Evolutionary conservation across 139 green algal genomes (phyloP).

Genomic region (Coelastrella sp.): DNA sequence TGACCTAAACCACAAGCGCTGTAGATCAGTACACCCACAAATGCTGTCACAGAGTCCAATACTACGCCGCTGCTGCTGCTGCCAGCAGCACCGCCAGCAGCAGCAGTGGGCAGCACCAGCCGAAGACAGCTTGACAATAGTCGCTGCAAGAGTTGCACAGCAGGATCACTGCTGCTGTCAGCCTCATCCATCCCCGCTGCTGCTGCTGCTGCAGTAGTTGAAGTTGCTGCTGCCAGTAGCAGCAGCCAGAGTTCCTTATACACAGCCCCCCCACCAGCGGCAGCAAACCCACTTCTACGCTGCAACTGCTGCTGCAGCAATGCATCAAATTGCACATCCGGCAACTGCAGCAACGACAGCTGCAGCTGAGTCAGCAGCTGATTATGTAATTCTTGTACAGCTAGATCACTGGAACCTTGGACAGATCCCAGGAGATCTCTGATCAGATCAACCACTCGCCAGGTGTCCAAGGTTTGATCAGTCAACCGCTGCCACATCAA

Average conservation of each 20-base stretch:
- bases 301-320: conserved; percentile 36
- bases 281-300: background rate
- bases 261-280: background rate
- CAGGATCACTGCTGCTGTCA: too few species aligned
- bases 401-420: background rate
- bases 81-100: background rate
- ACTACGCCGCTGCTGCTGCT: background rate
- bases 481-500: conserved; percentile 16
- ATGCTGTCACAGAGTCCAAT: background rate
- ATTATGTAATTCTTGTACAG: background rate
- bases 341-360: conserved; percentile 25
- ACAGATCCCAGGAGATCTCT: conserved; percentile 6
- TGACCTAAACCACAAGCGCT: background rate
- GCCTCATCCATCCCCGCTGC: too few species aligned
- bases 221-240: background rate
- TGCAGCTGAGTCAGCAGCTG: background rate
- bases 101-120: background rate
- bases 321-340: background rate
- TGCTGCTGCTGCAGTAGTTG: too few species aligned
- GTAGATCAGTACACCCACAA: background rate
- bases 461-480: background rate
- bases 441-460: background rate
- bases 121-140: background rate
- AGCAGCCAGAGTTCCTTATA: conserved; percentile 15
- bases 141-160: conserved; percentile 20